phyloP scores from a whole-genome alignment of 192 early-diverging fungal species.

The Rhizoclosmatium globosum region DNA sequence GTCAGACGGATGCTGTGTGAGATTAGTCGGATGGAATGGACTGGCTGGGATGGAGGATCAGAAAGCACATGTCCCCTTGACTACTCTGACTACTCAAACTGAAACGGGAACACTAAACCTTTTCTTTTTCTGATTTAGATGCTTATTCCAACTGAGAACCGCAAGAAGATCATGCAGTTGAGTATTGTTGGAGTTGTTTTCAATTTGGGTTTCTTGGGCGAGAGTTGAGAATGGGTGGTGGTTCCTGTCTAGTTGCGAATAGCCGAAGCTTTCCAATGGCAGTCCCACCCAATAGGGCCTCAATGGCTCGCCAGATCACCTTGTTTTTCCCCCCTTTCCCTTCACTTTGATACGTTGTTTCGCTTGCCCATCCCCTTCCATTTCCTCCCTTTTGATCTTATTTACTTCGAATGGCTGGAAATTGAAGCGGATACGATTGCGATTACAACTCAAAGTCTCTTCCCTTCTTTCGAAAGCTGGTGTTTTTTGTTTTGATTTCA shows the following conservation, averaged over 20 bases:
- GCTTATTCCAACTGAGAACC: constrained; percentile 97
- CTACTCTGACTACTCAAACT: too few species aligned
- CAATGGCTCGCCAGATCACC: constrained; percentile 10
- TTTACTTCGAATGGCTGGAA: not conserved
- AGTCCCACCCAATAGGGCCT: constrained; percentile 19
- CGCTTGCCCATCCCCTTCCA: not conserved
- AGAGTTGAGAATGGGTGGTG: constrained; percentile 37
- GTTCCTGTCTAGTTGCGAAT: not conserved
- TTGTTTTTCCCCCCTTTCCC: not conserved
- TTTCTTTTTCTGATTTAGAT: constrained; percentile 67
- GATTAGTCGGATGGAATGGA: too few species aligned
- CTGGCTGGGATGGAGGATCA: too few species aligned
- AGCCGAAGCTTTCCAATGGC: not conserved
- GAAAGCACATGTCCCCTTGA: too few species aligned
- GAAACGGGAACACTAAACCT: too few species aligned
- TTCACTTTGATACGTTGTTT: not conserved
- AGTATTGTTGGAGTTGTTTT: constrained; percentile 24
- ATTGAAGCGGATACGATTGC: too few species aligned
- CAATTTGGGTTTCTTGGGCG: constrained; percentile 13
- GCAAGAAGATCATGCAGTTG: constrained; percentile 94
- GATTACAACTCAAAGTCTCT: too few species aligned
- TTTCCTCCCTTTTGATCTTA: not conserved
- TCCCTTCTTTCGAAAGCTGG: too few species aligned
- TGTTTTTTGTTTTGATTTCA: too few species aligned
- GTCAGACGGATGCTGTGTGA: too few species aligned